Evolutionary conservation across 2,329 filamentous ascomycete genomes (phyloP), one percentile per base, ranked within the genome.

Genomic region (Epichloe sylvatica): DNA sequence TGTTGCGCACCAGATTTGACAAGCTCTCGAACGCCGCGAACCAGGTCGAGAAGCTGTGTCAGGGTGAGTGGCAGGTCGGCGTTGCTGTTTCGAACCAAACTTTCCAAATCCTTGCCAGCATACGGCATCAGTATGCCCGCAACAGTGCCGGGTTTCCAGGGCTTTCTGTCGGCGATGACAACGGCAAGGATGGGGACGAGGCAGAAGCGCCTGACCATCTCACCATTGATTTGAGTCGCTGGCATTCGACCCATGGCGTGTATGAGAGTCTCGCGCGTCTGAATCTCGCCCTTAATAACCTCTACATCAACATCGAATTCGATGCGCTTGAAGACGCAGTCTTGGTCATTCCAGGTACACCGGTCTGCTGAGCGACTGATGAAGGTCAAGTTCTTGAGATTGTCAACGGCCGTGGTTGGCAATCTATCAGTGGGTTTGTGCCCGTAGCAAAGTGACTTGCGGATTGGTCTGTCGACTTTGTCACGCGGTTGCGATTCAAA

Each of bases 251-350:
- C 41, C 45, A 33, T 49, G 43, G 45, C 49, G 11, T 48, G 34
- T 12, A 54, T 51, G 4, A 53, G 47, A 21, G 40, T 48, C 37
- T 57, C 52, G 33, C 54, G 49, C 12, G 49, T 42, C 19, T 45
- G 51, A 13, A 57, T 56, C 46, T 55, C 55, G 7, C 35, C 42
- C 38, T 53, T 39, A 19, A 54, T 46, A 5, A 49, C 39, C 9
- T 49, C 41, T 25, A 54, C 38, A 39, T 57, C 53, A 34, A 47
- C 45, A 39, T 53, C 51, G 40, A 56, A 57, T 38, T 56, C 55
- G 45, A 57, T 57, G n/a, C 54, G 53, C 46, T 57, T 56, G 44
- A 57, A 57, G 37, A 56, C 53, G 35, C 52, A 54, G 30, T 50
- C 45, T 34, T 46, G 45, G 34, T 36, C 45, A 38, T 39, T 38